A percentile compares a stretch with the other conserved stretches of the same genome.
Evolutionary conservation across 768 basidiomycete species (phyloP).

Genomic region (Austroboletus eburneus): DNA sequence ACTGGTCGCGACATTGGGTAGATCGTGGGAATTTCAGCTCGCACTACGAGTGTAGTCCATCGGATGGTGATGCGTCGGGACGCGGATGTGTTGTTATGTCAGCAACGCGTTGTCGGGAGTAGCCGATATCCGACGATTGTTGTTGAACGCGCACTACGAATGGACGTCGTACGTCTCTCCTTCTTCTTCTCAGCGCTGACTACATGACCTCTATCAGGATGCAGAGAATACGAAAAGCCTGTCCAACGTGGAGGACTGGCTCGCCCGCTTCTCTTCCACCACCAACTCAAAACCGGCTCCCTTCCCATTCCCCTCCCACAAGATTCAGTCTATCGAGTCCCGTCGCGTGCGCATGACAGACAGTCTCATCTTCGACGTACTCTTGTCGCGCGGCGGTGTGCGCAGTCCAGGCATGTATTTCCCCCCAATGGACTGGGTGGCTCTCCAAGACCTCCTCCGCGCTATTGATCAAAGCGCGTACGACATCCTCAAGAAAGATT

Average conservation of each 20-base stretch:
- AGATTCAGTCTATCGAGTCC: conserved; percentile 54
- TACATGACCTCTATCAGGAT: conserved; percentile 12
- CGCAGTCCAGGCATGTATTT: conserved; percentile 57
- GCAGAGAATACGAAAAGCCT: not conserved
- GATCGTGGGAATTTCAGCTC: conserved; percentile 2
- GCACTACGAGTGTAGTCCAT: too few relatives aligned
- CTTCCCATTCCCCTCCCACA: conserved; percentile 59
- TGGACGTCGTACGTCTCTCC: conserved; percentile 27
- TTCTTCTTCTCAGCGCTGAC: conserved; percentile 2
- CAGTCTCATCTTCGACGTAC: conserved; percentile 67
- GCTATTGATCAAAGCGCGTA: conserved; percentile 61
- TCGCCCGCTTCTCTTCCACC: conserved; percentile 45
- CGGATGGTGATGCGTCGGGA: not conserved
- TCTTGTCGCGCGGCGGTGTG: conserved; percentile 63
- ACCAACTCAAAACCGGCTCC: conserved; percentile 23
- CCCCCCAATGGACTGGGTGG: conserved; percentile 56
- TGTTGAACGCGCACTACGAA: conserved; percentile 8
- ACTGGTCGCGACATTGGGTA: conserved; percentile 9
- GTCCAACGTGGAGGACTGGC: conserved; percentile 23
- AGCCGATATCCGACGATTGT: conserved; percentile 13
- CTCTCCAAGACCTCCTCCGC: conserved; percentile 54
- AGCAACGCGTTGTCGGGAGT: conserved; percentile 8
- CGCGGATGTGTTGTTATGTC: conserved; percentile 4
- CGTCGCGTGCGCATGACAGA: conserved; percentile 61
- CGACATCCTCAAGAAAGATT: conserved; percentile 76